These are phyloP conservation scores for Starmerella stigmatis DNA, from an alignment of 805 yeast species.

Conservation along the genomic window DNA sequence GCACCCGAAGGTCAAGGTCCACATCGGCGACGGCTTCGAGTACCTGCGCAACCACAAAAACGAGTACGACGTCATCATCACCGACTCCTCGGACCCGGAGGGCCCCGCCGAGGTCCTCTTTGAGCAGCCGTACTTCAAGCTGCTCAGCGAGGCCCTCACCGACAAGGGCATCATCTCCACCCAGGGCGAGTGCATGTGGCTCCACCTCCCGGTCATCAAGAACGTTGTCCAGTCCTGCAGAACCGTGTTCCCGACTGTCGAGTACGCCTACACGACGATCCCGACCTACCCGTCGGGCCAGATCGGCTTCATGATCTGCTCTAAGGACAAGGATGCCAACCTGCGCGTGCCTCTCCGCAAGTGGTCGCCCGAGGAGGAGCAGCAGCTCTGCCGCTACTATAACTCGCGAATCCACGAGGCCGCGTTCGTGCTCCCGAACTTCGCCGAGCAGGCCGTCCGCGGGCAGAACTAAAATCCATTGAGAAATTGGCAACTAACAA, in stretches of 20 bases:
- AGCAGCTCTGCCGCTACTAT: slow-evolving; percentile 50
- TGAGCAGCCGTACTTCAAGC: slow-evolving; percentile 83
- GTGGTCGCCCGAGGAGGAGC: slow-evolving; percentile 39
- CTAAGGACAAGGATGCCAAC: slow-evolving; percentile 41
- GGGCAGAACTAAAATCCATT: slow-evolving; percentile 3
- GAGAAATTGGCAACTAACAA: background rate
- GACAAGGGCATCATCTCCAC: slow-evolving; percentile 85
- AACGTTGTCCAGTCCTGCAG: slow-evolving; percentile 64
- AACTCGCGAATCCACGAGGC: slow-evolving; percentile 55
- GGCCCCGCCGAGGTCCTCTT: slow-evolving; percentile 94
- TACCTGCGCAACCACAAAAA: slow-evolving; percentile 74
- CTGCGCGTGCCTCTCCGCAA: slow-evolving; percentile 45
- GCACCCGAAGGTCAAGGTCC: slow-evolving; percentile 83
- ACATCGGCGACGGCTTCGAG: slow-evolving; percentile 96
- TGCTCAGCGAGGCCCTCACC: slow-evolving; percentile 77
- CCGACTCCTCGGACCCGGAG: slow-evolving; percentile 97
- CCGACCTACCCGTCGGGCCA: slow-evolving; percentile 87
- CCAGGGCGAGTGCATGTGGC: slow-evolving; percentile 82
- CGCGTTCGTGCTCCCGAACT: slow-evolving; percentile 67
- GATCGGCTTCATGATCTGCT: slow-evolving; percentile 65
- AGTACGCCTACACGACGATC: slow-evolving; percentile 68
- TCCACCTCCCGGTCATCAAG: slow-evolving; percentile 68
- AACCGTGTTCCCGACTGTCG: slow-evolving; percentile 73
- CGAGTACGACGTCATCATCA: slow-evolving; percentile 87
- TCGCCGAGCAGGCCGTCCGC: slow-evolving; percentile 43